Evolutionary conservation across 1,284 basidiomycete genomes (phyloP).

Genomic region (Cerrena zonata): DNA sequence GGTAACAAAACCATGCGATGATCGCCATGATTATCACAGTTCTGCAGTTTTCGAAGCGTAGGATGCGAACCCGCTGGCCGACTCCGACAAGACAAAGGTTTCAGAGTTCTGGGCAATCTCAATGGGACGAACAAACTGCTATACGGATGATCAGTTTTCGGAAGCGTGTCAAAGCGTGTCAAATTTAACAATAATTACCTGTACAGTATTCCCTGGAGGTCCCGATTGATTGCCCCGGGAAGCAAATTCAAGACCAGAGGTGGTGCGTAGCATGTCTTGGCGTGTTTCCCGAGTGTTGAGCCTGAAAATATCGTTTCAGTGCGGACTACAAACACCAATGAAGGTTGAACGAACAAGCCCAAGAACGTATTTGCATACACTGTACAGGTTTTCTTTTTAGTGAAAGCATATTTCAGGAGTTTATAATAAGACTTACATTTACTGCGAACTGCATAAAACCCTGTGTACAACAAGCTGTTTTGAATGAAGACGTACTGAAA

Average conservation of each 20-base stretch:
- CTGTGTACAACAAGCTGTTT: neutral
- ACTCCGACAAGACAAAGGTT: too few relatives aligned
- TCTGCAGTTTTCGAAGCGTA: too few relatives aligned
- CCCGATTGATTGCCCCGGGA: neutral
- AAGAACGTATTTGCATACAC: slow-evolving; percentile 6
- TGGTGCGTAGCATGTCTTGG: neutral
- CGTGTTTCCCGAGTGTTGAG: neutral
- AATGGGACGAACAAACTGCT: too few relatives aligned
- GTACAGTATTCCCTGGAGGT: neutral
- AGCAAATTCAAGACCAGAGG: neutral
- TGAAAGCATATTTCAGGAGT: neutral
- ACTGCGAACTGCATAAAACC: neutral
- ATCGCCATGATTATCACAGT: too few relatives aligned
- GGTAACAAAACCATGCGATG: too few relatives aligned
- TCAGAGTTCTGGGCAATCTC: too few relatives aligned
- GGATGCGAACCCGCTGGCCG: too few relatives aligned
- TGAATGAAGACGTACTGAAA: neutral
- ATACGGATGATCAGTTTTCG: too few relatives aligned
- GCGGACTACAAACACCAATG: neutral
- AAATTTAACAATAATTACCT: neutral
- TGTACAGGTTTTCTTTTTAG: neutral
- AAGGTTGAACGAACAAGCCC: slow-evolving; percentile 1
- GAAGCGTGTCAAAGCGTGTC: too few relatives aligned
- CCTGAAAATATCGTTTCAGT: neutral
- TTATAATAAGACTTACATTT: neutral